Conservation (phyloP, 176 grass and related monocot species). For the Musa itinerans region DNA sequence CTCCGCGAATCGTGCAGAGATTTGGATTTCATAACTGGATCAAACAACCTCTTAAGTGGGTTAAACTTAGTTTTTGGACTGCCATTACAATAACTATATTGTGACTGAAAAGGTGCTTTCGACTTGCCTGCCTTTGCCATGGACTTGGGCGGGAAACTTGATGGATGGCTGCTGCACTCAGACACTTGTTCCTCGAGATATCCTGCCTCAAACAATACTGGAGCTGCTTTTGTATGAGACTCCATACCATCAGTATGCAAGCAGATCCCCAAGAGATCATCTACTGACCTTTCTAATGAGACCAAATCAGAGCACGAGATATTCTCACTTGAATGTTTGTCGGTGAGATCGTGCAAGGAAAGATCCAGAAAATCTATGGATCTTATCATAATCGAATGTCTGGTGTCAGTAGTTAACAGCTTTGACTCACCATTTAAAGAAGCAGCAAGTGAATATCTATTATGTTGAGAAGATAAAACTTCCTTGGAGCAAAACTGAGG, state of each 20-base stretch:
- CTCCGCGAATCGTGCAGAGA: slow-evolving; percentile 41
- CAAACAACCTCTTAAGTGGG: slow-evolving; percentile 60
- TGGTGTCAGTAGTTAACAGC: slow-evolving; percentile 21
- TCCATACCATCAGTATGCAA: slow-evolving; percentile 27
- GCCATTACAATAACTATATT: slow-evolving; percentile 10
- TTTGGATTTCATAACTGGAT: slow-evolving; percentile 70
- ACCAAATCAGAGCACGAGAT: slow-evolving; percentile 52
- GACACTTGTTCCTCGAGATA: slow-evolving; percentile 19
- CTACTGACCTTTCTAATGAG: slow-evolving; percentile 32
- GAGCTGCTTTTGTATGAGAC: slow-evolving; percentile 20
- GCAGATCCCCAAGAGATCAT: slow-evolving; percentile 38
- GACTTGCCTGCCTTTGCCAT: slow-evolving; percentile 40
- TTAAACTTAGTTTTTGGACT: slow-evolving; percentile 39
- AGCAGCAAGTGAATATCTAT: slow-evolving; percentile 15
- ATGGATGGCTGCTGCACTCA: slow-evolving; percentile 26
- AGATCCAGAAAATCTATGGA: slow-evolving; percentile 46
- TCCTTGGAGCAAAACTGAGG: slow-evolving; percentile 50
- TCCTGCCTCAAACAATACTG: slow-evolving; percentile 21
- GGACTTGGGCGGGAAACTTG: slow-evolving; percentile 45
- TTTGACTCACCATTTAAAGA: slow-evolving; percentile 2
- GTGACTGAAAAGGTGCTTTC: slow-evolving; percentile 29
- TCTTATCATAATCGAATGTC: slow-evolving; percentile 20
- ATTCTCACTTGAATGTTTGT: slow-evolving; percentile 25
- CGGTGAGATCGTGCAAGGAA: slow-evolving; percentile 36
- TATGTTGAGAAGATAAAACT: slow-evolving; percentile 10